Evolutionary conservation across 106 monocot species (phyloP).

Genomic region (Amphibolis antarctica): DNA sequence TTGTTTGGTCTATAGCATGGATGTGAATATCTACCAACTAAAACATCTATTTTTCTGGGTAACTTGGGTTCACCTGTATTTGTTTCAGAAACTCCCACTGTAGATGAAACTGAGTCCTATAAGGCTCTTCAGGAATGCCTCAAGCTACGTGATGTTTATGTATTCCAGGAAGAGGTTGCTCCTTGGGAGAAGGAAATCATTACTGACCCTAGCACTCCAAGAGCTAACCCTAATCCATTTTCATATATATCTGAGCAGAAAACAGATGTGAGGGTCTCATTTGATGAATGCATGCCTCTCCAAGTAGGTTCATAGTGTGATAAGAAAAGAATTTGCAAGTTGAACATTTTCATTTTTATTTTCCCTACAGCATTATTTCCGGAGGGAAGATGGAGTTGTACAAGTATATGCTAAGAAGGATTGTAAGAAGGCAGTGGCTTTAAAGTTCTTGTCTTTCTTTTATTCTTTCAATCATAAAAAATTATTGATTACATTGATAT

Average conservation of each 20-base stretch:
- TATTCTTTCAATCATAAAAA: constrained; percentile 1
- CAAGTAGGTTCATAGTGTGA: background rate
- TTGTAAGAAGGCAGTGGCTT: constrained; percentile 23
- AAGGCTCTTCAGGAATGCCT: constrained; percentile 82
- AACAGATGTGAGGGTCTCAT: constrained; percentile 43
- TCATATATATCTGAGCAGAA: constrained; percentile 43
- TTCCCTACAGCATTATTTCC: constrained; percentile 53
- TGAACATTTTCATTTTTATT: background rate
- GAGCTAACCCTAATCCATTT: constrained; percentile 82
- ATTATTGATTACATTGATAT: constrained; percentile 2
- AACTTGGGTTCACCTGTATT: background rate
- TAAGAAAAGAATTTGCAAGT: constrained; percentile 30
- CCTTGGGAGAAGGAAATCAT: constrained; percentile 98
- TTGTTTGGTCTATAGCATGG: background rate
- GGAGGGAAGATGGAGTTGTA: constrained; percentile 94
- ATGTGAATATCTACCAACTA: background rate
- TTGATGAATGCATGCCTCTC: background rate
- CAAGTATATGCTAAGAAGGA: constrained; percentile 70
- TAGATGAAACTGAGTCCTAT: constrained; percentile 85
- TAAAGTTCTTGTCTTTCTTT: background rate
- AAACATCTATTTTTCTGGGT: background rate
- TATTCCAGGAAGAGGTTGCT: constrained; percentile 64
- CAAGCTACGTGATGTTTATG: constrained; percentile 62
- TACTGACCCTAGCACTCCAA: constrained; percentile 95
- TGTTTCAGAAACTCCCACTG: constrained; percentile 58